Base-by-base conservation (phyloP, 2,329 filamentous ascomycete species). In the Plenodomus tracheiphilus region DNA sequence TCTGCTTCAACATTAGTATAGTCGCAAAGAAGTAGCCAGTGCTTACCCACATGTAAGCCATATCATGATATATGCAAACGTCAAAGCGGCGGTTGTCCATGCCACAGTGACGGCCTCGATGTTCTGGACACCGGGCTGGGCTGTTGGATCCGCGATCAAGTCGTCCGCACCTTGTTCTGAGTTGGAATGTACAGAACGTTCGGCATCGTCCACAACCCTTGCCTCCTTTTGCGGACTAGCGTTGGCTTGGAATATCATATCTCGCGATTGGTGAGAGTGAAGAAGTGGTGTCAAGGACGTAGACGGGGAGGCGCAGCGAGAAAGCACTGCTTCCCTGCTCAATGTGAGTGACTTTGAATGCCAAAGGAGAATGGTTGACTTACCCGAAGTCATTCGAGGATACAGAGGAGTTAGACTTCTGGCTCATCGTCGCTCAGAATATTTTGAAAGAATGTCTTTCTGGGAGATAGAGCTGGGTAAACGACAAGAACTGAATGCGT, bases 21-120 rank as follows among this genome's bases (percentile, higher is more conserved):
- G 28, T 32, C 4, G 13, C 28, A 32, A 15, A 32, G 28, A 32
- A 7, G 4, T 32, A 15, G n/a, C 4, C 28, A 32, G 13, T 15
- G 28, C 4, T 6, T 32, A 10, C 28, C 4, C 13, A 32, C 28
- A 32, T 32, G 28, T 32, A 32, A 32, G 38, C 43, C 37, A 50
- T 13, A 46, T 42, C 10, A 50, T 43, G 16, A 50, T 42, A 6
- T 50, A 50, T 20, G 47, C 47, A 18, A 41, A 37, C 11, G 47
- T 41, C 30, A 50, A 18, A 10, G 38, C 21, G 18, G 16, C 25
- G 13, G 22, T 49, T n/a, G 47, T 46, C 47, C 47, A 49, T 16
- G 39, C 37, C 9, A 40, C 20, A 1, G 47, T 46, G 10, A 49
- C 42, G 19, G 47, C 47, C 16, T 49, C 41, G 21, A 46, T 25